Conservation (phyloP, 768 basidiomycete species). For the Lactarius evosmus region DNA sequence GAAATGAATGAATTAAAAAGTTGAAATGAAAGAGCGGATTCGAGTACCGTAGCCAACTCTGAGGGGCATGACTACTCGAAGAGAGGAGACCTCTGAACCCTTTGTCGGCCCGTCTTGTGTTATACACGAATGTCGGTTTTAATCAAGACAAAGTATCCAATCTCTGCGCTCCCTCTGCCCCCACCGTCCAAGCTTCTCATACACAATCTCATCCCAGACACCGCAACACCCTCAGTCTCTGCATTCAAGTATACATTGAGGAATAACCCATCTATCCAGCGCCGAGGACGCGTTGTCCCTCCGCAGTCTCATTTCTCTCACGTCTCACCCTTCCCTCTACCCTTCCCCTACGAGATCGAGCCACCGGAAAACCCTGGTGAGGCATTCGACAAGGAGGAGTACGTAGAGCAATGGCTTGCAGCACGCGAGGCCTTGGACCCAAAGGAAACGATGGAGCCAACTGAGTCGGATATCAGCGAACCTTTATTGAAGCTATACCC, state of each 20-base stretch:
- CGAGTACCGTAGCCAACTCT: constrained; percentile 32
- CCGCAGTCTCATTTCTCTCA: constrained; percentile 69
- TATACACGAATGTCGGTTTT: constrained; percentile 25
- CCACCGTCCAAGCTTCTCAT: constrained; percentile 41
- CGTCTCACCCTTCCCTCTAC: constrained; percentile 74
- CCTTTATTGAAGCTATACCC: constrained; percentile 45
- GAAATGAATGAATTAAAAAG: background rate
- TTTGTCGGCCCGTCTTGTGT: background rate
- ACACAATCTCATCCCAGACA: constrained; percentile 57
- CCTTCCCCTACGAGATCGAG: constrained; percentile 79
- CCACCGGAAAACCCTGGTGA: constrained; percentile 50
- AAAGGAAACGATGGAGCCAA: constrained; percentile 28
- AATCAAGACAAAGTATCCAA: constrained; percentile 35
- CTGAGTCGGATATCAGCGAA: constrained; percentile 32
- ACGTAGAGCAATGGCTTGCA: constrained; percentile 76
- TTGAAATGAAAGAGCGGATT: background rate
- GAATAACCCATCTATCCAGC: constrained; percentile 60
- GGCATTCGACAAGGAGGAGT: constrained; percentile 50
- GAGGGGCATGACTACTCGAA: constrained; percentile 25
- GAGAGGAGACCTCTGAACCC: background rate
- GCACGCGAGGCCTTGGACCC: constrained; percentile 56
- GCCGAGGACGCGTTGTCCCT: constrained; percentile 61
- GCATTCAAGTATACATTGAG: constrained; percentile 51
- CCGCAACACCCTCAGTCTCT: constrained; percentile 48
- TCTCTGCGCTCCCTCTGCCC: constrained; percentile 55